Conservation (phyloP, 1,284 basidiomycete genomes). For the Tilletiopsis washingtonensis region DNA sequence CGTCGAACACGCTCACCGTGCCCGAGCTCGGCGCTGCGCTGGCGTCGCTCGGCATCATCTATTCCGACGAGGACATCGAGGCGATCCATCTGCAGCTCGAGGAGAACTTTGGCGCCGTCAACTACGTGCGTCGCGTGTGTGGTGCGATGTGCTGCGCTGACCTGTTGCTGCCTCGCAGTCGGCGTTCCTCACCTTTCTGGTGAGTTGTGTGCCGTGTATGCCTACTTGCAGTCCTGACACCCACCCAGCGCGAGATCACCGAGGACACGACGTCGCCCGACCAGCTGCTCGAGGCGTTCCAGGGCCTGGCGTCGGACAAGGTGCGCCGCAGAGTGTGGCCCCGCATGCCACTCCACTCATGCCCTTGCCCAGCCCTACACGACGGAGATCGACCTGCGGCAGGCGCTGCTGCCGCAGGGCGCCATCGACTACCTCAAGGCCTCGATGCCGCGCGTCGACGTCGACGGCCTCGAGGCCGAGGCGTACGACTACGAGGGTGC, state of each 20-base stretch:
- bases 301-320: constrained; percentile 82
- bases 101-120: constrained; percentile 75
- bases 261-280: constrained; percentile 90
- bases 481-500: constrained; percentile 39
- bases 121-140: constrained; percentile 52
- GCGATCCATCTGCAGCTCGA: constrained; percentile 77
- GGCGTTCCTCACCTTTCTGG: not conserved
- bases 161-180: not conserved
- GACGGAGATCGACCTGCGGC: constrained; percentile 81
- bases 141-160: not conserved
- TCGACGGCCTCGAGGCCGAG: constrained; percentile 27
- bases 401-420: constrained; percentile 71
- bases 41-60: constrained; percentile 87
- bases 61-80: constrained; percentile 77
- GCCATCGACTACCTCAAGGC: constrained; percentile 68
- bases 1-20: constrained; percentile 73
- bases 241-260: constrained; percentile 76
- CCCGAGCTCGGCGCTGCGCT: constrained; percentile 86
- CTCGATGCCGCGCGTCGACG: constrained; percentile 31
- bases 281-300: constrained; percentile 86
- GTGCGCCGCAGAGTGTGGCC: constrained; percentile 52
- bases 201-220: not conserved
- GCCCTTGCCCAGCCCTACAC: constrained; percentile 79
- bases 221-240: constrained; percentile 77
- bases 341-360: too few species aligned